Conservation (phyloP, 371 early-diverging fungal species). For the Nosema granulosis region DNA sequence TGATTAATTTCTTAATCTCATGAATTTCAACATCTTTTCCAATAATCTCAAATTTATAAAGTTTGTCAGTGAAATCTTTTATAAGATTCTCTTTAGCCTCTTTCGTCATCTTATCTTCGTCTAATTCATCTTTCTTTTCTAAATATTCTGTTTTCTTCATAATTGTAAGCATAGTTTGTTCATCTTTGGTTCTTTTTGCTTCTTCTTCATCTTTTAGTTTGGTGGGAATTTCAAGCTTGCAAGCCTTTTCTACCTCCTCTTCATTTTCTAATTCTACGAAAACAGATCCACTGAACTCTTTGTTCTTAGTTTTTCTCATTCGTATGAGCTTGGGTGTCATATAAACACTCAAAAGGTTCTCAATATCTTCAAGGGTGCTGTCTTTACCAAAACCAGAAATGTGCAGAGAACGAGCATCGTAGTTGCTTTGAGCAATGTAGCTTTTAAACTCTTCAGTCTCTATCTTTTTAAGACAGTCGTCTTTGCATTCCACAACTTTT, state of each 20-base stretch:
- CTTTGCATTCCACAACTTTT: conserved; percentile 48
- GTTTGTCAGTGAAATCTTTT: conserved; percentile 52
- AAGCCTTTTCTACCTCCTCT: conserved; percentile 53
- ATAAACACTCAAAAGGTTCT: conserved; percentile 39
- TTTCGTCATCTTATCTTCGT: conserved; percentile 46
- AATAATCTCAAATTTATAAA: conserved; percentile 48
- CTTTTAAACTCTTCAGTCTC: conserved; percentile 56
- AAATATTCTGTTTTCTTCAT: conserved; percentile 44
- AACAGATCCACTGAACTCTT: conserved; percentile 62
- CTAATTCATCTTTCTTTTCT: conserved; percentile 22
- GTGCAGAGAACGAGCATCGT: conserved; percentile 35
- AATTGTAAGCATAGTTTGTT: conserved; percentile 11
- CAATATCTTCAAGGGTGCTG: conserved; percentile 57
- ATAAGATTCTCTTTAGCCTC: conserved; percentile 37
- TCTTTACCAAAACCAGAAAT: conserved; percentile 54
- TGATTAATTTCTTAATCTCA: conserved; percentile 49
- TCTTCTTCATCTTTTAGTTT: conserved; percentile 16
- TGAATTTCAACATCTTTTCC: conserved; percentile 39
- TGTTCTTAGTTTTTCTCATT: conserved; percentile 58
- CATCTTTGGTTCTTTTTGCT: conserved; percentile 35
- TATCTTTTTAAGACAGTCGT: conserved; percentile 55
- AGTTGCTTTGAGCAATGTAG: conserved; percentile 43
- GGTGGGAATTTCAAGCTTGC: conserved; percentile 30
- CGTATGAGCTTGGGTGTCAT: conserved; percentile 44
- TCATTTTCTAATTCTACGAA: conserved; percentile 58